A percentile compares a stretch with the other conserved stretches of the same genome.
Evolutionary conservation across 208 protist species (phyloP).

Genomic region (Sergeia podlipaevii): DNA sequence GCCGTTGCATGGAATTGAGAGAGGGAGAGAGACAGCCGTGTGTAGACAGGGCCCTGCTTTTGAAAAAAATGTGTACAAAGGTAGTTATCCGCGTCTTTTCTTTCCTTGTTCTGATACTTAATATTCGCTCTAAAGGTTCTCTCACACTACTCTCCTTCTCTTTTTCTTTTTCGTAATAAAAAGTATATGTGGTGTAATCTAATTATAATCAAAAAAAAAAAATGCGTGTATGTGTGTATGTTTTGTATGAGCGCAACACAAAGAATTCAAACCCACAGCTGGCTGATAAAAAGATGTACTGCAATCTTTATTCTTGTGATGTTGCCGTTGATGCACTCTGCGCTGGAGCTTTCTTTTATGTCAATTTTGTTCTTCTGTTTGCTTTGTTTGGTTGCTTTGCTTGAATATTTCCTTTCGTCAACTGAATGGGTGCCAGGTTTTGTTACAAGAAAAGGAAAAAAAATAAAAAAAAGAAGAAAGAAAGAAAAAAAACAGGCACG

Average conservation of each 20-base stretch:
- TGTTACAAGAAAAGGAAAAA: background rate
- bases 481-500: background rate
- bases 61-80: too few species aligned
- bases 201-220: constrained; percentile 4
- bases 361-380: background rate
- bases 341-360: background rate
- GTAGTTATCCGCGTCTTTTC: too few species aligned
- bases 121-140: too few species aligned
- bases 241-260: background rate
- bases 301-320: background rate
- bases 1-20: too few species aligned
- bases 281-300: background rate
- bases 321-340: background rate
- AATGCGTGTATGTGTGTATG: background rate
- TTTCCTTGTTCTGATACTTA: too few species aligned
- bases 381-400: background rate
- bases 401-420: background rate
- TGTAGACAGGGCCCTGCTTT: too few species aligned
- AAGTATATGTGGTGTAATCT: background rate
- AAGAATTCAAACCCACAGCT: background rate
- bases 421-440: background rate
- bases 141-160: background rate
- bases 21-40: too few species aligned
- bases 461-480: constrained; percentile 11
- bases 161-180: background rate